Percentiles rank a stretch among this genome's conserved stretches.
Evolutionary conservation across 2,329 filamentous ascomycete species (phyloP).

Genomic region (Alternaria tenuissima): DNA sequence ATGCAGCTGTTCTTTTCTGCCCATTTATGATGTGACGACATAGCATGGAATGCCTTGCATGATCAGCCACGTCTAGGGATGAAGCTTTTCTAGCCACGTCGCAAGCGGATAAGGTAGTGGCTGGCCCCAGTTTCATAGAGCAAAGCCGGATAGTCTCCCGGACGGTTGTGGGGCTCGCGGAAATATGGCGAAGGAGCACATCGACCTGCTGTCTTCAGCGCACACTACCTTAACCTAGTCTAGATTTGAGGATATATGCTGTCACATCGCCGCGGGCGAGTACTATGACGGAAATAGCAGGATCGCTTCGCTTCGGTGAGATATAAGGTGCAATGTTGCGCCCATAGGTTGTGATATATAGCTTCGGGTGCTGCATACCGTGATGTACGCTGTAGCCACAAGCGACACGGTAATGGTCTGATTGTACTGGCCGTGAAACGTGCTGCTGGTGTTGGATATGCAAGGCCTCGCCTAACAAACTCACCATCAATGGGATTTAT

Average conservation of each 20-base stretch:
- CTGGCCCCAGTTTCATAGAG: constrained; percentile 16
- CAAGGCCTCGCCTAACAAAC: background rate
- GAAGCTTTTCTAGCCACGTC: constrained; percentile 22
- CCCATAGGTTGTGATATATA: constrained; percentile 5
- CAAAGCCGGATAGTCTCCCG: constrained; percentile 20
- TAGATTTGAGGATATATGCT: background rate
- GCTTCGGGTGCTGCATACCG: background rate
- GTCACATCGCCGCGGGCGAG: constrained; percentile 5
- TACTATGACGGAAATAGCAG: background rate
- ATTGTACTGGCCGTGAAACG: constrained; percentile 7
- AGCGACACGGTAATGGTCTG: background rate
- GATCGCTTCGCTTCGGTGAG: background rate
- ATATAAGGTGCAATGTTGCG: background rate
- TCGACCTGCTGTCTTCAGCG: constrained; percentile 12
- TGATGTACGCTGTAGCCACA: background rate
- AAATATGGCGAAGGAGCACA: constrained; percentile 13
- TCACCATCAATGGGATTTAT: background rate
- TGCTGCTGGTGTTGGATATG: constrained; percentile 1
- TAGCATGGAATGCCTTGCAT: constrained; percentile 5
- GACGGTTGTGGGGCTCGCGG: constrained; percentile 22
- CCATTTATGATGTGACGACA: constrained; percentile 2
- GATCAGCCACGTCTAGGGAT: constrained; percentile 18
- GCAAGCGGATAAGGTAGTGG: constrained; percentile 14
- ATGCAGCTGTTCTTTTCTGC: background rate
- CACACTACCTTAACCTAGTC: constrained; percentile 1